Conservation (phyloP, 108 stramenopile genomes). For the Skeletonema menzelii region DNA sequence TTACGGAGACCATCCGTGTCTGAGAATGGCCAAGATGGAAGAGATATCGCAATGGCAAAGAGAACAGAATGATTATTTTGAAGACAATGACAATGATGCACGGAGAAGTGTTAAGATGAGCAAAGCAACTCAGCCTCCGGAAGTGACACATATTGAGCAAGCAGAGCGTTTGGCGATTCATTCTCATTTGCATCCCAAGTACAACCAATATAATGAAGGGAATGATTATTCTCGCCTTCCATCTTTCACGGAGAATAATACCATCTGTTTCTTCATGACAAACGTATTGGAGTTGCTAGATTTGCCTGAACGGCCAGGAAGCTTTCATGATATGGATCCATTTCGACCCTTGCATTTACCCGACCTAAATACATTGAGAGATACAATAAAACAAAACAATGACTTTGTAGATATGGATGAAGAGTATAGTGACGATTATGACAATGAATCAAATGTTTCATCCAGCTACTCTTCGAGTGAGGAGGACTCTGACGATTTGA, state of each 20-base stretch:
- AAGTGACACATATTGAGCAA: slow-evolving; percentile 29
- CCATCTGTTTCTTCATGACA: slow-evolving; percentile 44
- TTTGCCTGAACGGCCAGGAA: slow-evolving; percentile 19
- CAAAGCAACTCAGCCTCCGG: slow-evolving; percentile 4
- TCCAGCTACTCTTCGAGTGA: background rate
- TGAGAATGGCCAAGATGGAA: slow-evolving; percentile 27
- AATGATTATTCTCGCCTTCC: slow-evolving; percentile 20
- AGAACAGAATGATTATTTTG: background rate
- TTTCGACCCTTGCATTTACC: slow-evolving; percentile 36
- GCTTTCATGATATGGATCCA: slow-evolving; percentile 13
- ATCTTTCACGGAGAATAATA: slow-evolving; percentile 20
- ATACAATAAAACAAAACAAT: background rate
- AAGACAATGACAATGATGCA: slow-evolving; percentile 8
- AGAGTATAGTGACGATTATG: background rate
- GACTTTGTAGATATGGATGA: background rate
- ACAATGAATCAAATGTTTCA: background rate
- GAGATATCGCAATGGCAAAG: slow-evolving; percentile 7
- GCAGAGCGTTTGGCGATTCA: slow-evolving; percentile 37
- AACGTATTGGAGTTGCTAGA: slow-evolving; percentile 37
- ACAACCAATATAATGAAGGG: slow-evolving; percentile 1
- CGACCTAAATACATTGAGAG: slow-evolving; percentile 11
- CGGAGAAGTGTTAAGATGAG: background rate
- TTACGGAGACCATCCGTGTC: slow-evolving; percentile 39
- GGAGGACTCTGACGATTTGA: background rate
- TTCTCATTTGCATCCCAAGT: slow-evolving; percentile 22